Base-by-base conservation (phyloP, 2,329 filamentous ascomycete species). In the Cytospora chrysosperma region DNA sequence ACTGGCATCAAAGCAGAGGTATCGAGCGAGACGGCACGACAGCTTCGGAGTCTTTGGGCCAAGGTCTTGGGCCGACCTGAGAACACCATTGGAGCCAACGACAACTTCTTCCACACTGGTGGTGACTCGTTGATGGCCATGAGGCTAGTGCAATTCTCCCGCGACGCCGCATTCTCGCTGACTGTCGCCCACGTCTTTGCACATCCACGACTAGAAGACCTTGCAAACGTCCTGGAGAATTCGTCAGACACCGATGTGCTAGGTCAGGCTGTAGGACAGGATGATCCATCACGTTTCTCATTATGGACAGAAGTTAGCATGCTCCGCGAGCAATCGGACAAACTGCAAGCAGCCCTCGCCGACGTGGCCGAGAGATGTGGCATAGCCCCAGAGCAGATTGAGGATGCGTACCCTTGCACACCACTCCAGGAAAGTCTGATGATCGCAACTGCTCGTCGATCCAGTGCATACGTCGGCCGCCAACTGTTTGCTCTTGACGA, bases 321-420 rank as follows among this genome's bases (percentile, higher is more conserved):
- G 17, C 19, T 40, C 24, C 54, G 24, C 12, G 49, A 51, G 12
- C 15, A 53, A 21, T n/a, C n/a, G n/a, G n/a, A n/a, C n/a, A n/a
- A n/a, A n/a, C n/a, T n/a, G n/a, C n/a, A n/a, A n/a, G 32, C 58
- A 0, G 19, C 24, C 17, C 7, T 28, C 10, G 30, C 47, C 30
- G n/a, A n/a, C n/a, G n/a, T n/a, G n/a, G n/a, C n/a, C n/a, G n/a
- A n/a, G n/a, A n/a, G n/a, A n/a, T n/a, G n/a, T n/a, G 30, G 32
- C 34, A 24, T 60, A 2, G 32, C 52, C 21, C 24, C 30, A 2
- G 49, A 21, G 2, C 26, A 40, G 0, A 71, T 84, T 5, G 79
- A 83, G 56, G 82, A 86, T 63, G 70, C 83, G 0, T 86, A 84
- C 60, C 82, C 83, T 1, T 84, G 81, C 71, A 82, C 82, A 0